These are phyloP conservation scores for Apiospora phragmitis DNA, from an alignment of 2,329 filamentous ascomycete species.

Conservation along the genomic window DNA sequence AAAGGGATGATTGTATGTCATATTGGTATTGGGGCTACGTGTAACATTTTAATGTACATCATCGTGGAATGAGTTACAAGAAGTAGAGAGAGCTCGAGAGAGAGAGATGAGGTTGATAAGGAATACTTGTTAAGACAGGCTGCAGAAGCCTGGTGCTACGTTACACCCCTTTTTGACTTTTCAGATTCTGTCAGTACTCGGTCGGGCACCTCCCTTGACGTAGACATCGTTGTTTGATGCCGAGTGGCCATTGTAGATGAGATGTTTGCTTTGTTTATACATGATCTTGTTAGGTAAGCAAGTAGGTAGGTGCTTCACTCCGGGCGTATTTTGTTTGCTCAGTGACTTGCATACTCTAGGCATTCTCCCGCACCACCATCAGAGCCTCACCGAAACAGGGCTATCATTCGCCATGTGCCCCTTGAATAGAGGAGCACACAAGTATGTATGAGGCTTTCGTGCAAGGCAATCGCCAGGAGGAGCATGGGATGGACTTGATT, in stretches of 20 bases:
- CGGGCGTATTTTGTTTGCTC: background rate
- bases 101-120: background rate
- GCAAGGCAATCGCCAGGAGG: background rate
- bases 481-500: background rate
- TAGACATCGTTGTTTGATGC: background rate
- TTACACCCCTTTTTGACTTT: background rate
- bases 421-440: background rate
- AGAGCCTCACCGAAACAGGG: background rate
- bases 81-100: background rate
- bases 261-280: background rate
- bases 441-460: background rate
- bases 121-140: background rate
- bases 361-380: background rate
- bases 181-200: background rate
- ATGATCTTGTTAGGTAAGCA: background rate
- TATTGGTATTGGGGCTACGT: slow-evolving; percentile 12
- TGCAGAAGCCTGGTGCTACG: background rate
- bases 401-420: background rate
- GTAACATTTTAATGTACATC: slow-evolving; percentile 10
- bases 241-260: background rate
- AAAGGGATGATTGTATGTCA: slow-evolving; percentile 1
- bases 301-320: background rate
- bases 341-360: background rate
- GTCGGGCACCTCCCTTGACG: background rate
- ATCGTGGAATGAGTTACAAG: background rate